Base-by-base conservation (phyloP, 2,329 filamentous ascomycete species). In the Apiospora malaysiana region DNA sequence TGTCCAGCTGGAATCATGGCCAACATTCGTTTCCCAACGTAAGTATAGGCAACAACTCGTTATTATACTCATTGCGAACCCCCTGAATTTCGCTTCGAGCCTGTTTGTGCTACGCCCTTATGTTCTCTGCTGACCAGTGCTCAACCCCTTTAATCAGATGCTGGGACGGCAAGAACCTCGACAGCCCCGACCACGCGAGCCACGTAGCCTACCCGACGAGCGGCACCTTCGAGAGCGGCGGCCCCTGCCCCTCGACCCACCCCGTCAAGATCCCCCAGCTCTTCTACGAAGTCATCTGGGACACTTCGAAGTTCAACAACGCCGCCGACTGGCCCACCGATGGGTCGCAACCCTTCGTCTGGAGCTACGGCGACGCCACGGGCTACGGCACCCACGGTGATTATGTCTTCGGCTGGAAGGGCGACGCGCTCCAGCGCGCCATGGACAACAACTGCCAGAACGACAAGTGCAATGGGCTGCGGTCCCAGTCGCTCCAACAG, bases 131-230 rank as follows among this genome's bases (percentile, higher is more conserved):
- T 78, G 77, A 73, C 76, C 77, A 40, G 74, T 70, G 74, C 23
- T 10, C 9, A 6, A 3, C 25, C 25, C 16, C 51, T 16, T 32
- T 18, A 27, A 16, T 7, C 18, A 47, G 27, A n/a, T 89, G 87
- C 81, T 89, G 87, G 87, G 82, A 89, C 70, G 87, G 87, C 23
- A 80, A 80, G 67, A 82, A 87, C 73, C 73, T 85, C 63, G 85
- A 88, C 75, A 81, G 82, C 18, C 71, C 81, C 0, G 82, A 88
- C 77, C 85, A 88, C 77, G 82, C 82, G 70, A 85, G 79, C 66
- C 87, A 89, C 75, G 81, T 89, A 72, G 79, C 83, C 5, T 89
- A 88, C 73, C 87, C 78, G 45, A 40, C 56, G 32, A 73, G 71
- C 68, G 75, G 76, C 12, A 77, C 75, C 32, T 79, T 79, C 73